These are phyloP conservation scores for Penicillium hordei DNA, from an alignment of 2,329 filamentous ascomycete genomes.

Conservation along the genomic window DNA sequence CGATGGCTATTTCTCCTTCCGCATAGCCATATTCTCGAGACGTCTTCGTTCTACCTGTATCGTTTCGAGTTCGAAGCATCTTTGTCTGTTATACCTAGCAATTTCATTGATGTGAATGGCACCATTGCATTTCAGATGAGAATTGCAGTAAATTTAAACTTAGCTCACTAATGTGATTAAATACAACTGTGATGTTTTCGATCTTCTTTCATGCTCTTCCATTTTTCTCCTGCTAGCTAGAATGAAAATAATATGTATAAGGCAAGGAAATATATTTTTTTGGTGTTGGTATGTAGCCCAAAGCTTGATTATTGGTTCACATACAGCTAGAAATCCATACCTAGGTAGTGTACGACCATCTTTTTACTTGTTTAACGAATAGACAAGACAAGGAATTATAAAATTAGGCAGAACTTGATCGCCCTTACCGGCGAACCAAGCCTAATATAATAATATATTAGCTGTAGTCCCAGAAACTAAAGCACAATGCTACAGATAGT, in stretches of 20 bases:
- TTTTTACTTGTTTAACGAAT: neutral
- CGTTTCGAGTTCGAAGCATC: slow-evolving; percentile 18
- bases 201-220: neutral
- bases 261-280: neutral
- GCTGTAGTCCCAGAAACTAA: neutral
- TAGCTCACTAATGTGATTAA: neutral
- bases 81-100: slow-evolving; percentile 15
- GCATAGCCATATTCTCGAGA: slow-evolving; percentile 15
- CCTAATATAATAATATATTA: neutral
- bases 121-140: slow-evolving; percentile 3
- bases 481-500: neutral
- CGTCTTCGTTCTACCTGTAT: slow-evolving; percentile 13
- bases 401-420: neutral
- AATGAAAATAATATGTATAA: neutral
- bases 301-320: neutral
- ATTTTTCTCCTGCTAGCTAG: too few relatives aligned
- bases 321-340: neutral
- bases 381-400: neutral
- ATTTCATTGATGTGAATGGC: slow-evolving; percentile 21
- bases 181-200: neutral
- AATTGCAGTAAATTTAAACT: neutral
- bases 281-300: neutral
- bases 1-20: slow-evolving; percentile 12
- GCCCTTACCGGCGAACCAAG: neutral
- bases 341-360: too few relatives aligned